These are phyloP conservation scores for Tetrahymena thermophila DNA, from an alignment of 73 alveolate species.

Conservation along the genomic window DNA sequence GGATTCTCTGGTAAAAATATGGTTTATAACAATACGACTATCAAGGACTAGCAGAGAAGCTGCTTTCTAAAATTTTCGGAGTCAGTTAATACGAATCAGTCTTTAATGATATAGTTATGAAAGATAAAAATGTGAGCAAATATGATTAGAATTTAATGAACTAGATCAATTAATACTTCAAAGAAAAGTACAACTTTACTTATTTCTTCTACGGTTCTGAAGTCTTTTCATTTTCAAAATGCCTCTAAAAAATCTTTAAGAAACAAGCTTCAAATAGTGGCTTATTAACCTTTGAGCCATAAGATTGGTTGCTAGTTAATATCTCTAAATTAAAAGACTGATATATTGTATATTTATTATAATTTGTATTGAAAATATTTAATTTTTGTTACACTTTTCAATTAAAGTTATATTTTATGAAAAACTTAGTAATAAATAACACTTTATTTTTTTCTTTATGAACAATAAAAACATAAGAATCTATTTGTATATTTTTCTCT, in stretches of 20 bases:
- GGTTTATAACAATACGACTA: not conserved
- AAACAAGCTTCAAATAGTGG: not conserved
- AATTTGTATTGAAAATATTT: not conserved
- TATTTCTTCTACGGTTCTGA: not conserved
- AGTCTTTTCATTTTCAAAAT: not conserved
- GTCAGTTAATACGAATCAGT: not conserved
- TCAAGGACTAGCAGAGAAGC: not conserved
- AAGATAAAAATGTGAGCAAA: not conserved
- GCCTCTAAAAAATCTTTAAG: not conserved
- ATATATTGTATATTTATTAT: not conserved
- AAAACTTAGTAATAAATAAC: too few species aligned
- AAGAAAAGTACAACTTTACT: not conserved
- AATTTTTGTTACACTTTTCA: too few species aligned
- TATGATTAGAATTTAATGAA: not conserved
- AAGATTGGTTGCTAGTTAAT: not conserved
- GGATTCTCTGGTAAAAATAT: not conserved
- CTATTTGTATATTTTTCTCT: too few species aligned
- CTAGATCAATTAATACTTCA: not conserved
- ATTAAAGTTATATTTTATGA: too few species aligned
- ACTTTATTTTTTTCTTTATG: too few species aligned
- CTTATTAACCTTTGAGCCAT: not conserved
- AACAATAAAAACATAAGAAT: too few species aligned
- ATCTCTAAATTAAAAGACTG: not conserved
- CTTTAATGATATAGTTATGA: not conserved
- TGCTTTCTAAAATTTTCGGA: not conserved